Percentiles rank a stretch among this genome's conserved stretches.
phyloP scores from a whole-genome alignment of 805 yeast species.

The Pichia thaimueangensis region DNA sequence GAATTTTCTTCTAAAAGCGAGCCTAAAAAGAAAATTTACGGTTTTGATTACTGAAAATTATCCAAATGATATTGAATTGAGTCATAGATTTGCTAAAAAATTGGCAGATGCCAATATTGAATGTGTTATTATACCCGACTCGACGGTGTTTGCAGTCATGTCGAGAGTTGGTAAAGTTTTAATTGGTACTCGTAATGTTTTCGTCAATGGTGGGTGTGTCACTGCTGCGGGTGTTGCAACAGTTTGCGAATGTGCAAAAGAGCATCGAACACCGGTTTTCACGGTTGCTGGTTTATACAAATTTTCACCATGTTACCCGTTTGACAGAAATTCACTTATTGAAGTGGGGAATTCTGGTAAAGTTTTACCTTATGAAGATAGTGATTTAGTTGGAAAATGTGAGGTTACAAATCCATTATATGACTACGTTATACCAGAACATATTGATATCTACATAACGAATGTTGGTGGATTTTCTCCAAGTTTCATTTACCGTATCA shows the following conservation, averaged over 20 bases:
- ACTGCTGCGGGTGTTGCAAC: constrained; percentile 86
- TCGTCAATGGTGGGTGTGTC: constrained; percentile 94
- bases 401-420: constrained; percentile 82
- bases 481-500: constrained; percentile 89
- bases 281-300: constrained; percentile 93
- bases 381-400: constrained; percentile 60
- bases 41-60: constrained; percentile 87
- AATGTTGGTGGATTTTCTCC: constrained; percentile 97
- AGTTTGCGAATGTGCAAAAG: constrained; percentile 94
- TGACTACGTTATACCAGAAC: constrained; percentile 91
- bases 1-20: constrained; percentile 79
- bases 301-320: constrained; percentile 88
- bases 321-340: constrained; percentile 72
- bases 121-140: constrained; percentile 86
- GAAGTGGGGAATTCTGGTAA: constrained; percentile 94
- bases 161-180: constrained; percentile 94
- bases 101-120: constrained; percentile 83
- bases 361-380: constrained; percentile 70
- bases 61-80: constrained; percentile 76
- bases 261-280: constrained; percentile 92
- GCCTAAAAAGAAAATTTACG: constrained; percentile 83
- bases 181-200: constrained; percentile 85
- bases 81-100: constrained; percentile 73
- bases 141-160: constrained; percentile 92
- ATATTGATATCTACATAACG: constrained; percentile 89